phyloP scores from a whole-genome alignment of 176 grass and related monocot genomes.

The Dactylis glomerata region DNA sequence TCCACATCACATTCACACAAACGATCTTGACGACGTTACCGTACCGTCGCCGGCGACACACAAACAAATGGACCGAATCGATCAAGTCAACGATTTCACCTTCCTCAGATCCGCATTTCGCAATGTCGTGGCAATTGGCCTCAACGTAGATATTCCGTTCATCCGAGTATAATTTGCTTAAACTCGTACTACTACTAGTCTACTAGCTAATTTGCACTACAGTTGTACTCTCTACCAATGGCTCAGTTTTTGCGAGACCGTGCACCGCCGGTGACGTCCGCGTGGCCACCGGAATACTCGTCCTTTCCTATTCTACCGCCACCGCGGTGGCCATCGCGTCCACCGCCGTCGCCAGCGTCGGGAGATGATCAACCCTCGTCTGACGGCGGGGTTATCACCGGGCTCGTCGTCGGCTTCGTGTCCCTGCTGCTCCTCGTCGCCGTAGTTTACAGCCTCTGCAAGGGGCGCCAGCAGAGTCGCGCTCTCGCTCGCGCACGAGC shows the following conservation, averaged over 20 bases:
- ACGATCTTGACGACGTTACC: not conserved
- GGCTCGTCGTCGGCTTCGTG: not conserved
- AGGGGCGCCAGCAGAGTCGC: not conserved
- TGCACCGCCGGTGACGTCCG: not conserved
- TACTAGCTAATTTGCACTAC: not conserved
- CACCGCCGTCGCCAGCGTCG: not conserved
- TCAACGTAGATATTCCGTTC: not conserved
- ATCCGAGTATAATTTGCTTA: not conserved
- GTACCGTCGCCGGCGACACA: not conserved
- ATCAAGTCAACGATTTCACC: not conserved
- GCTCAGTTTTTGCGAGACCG: not conserved
- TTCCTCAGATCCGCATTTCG: not conserved
- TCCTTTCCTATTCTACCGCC: not conserved
- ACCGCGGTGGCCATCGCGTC: not conserved
- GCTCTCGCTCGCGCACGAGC: not conserved
- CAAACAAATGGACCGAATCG: not conserved
- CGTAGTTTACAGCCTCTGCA: conserved; percentile 6
- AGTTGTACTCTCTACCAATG: not conserved
- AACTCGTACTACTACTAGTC: not conserved
- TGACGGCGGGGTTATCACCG: not conserved
- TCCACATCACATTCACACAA: not conserved
- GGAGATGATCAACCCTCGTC: not conserved
- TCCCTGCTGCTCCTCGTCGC: not conserved
- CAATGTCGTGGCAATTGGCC: not conserved
- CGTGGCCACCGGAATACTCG: not conserved